Percentiles rank a stretch among this genome's conserved stretches.
Evolutionary conservation across 768 basidiomycete species (phyloP).

Genomic region (Sporobolomyces roseus): DNA sequence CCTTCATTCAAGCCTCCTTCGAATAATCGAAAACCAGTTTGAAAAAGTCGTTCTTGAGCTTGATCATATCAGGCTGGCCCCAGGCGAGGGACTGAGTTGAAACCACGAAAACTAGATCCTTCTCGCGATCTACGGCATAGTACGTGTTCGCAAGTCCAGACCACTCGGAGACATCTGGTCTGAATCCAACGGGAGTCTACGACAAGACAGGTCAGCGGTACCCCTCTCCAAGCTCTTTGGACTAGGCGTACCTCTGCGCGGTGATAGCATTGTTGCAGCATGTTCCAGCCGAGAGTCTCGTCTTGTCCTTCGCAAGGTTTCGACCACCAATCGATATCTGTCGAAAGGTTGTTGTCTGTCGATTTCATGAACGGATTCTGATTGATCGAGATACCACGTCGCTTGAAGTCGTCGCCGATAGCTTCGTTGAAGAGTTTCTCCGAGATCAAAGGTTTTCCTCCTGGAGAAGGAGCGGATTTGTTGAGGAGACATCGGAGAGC

Average conservation of each 20-base stretch:
- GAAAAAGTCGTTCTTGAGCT: not conserved
- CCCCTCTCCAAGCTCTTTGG: no score
- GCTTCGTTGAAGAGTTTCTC: not conserved
- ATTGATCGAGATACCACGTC: not conserved
- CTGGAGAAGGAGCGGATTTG: constrained; percentile 1
- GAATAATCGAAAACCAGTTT: constrained; percentile 1
- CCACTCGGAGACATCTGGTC: constrained; percentile 5
- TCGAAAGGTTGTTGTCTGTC: not conserved
- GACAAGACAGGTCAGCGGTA: not conserved
- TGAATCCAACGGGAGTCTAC: constrained; percentile 4
- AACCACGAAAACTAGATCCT: constrained; percentile 4
- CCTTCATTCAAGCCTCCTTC: no score
- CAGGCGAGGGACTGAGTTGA: constrained; percentile 13
- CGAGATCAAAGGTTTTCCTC: constrained; percentile 2
- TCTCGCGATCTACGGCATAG: constrained; percentile 8
- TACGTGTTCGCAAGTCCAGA: constrained; percentile 12
- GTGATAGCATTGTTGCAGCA: not conserved
- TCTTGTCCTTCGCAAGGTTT: not conserved
- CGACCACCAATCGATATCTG: not conserved
- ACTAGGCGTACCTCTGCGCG: not conserved
- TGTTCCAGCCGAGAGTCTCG: not conserved
- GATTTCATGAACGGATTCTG: constrained; percentile 8
- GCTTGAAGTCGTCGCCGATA: constrained; percentile 1
- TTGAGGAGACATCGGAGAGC: constrained; percentile 18
- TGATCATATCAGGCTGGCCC: not conserved